Conservation (phyloP, 768 basidiomycete species). For the Auricularia sp. region DNA sequence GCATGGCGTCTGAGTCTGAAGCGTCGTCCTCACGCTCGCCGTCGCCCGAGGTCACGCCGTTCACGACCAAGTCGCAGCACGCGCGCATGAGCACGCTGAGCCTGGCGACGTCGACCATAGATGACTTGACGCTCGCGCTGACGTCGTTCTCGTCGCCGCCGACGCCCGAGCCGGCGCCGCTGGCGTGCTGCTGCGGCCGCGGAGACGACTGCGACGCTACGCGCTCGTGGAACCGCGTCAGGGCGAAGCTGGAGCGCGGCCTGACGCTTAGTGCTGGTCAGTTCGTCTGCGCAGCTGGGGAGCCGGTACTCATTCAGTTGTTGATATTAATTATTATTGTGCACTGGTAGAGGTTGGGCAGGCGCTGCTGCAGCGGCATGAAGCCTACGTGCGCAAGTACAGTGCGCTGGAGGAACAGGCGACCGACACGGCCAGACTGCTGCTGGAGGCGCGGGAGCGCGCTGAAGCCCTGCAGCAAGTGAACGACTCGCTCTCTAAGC, state of each 20-base stretch:
- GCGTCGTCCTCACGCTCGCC: not conserved
- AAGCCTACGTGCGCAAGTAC: conserved; percentile 69
- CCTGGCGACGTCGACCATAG: conserved; percentile 53
- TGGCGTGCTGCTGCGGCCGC: conserved; percentile 56
- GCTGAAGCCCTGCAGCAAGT: conserved; percentile 14
- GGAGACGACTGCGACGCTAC: conserved; percentile 56
- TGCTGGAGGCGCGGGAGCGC: conserved; percentile 17
- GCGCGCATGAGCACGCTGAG: conserved; percentile 3
- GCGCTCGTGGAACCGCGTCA: conserved; percentile 52
- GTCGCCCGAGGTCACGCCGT: not conserved
- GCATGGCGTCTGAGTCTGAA: not conserved
- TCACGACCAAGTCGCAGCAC: not conserved
- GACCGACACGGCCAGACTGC: conserved; percentile 6
- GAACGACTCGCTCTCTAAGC: conserved; percentile 23
- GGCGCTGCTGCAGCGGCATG: conserved; percentile 76
- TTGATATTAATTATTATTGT: no score
- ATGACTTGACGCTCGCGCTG: conserved; percentile 69
- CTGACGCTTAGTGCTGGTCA: conserved; percentile 80
- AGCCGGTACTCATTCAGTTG: no score
- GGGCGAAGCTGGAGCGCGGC: conserved; percentile 63
- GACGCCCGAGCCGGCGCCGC: conserved; percentile 56
- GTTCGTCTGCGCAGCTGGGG: conserved; percentile 18
- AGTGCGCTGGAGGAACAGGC: conserved; percentile 32
- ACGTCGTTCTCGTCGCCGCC: conserved; percentile 51
- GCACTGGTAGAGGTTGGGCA: conserved; percentile 67